Evolutionary conservation across 805 yeast species (phyloP), one percentile per base, ranked within the genome.

Genomic region (Candida jianshihensis): DNA sequence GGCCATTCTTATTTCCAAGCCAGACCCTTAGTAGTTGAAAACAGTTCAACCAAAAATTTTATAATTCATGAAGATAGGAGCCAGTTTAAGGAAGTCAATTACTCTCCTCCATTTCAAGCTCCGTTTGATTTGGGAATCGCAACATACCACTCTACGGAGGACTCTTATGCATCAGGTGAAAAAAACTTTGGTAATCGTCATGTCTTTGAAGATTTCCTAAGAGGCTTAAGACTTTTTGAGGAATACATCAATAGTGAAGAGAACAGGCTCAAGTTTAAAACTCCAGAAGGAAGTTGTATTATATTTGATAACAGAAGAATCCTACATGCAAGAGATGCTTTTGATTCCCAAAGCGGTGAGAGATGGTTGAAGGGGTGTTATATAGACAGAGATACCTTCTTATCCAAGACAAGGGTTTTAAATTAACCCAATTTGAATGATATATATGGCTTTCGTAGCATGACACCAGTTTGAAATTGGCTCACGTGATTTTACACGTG

Each of bases 81-180:
- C 36, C 51, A 49, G 26, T 71, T 81, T 43, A 70, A 70, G 46
- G 78, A 71, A 36, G 72, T 81, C 15, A 81, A 80, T 51, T 83
- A 82, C 55, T 77, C 90, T 1, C 92, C 94, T 3, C 90, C 89
- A 10, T 82, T 81, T 61, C 94, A 83, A 51, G 90, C 84, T 0
- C 90, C 90, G 1, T 73, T 77, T 39, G 86, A 81, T 43, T 60
- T 59, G 37, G 78, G 77, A 15, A 68, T 73, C n/a, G 64, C 67
- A 14, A 59, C 58, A 12, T 57, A 61, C 22, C 36, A 36, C 3
- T 30, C 42, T 6, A 39, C 39, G 2, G 43, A 47, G 11, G 38
- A 42, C 40, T n/a, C 45, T n/a, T 46, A 46, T 20, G 37, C 44
- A 31, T 46, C 60, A 10, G 51, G 57, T 25, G 65, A 61, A 7